These are phyloP conservation scores for Boletus reticulatus DNA, from an alignment of 768 basidiomycete species.

Conservation along the genomic window DNA sequence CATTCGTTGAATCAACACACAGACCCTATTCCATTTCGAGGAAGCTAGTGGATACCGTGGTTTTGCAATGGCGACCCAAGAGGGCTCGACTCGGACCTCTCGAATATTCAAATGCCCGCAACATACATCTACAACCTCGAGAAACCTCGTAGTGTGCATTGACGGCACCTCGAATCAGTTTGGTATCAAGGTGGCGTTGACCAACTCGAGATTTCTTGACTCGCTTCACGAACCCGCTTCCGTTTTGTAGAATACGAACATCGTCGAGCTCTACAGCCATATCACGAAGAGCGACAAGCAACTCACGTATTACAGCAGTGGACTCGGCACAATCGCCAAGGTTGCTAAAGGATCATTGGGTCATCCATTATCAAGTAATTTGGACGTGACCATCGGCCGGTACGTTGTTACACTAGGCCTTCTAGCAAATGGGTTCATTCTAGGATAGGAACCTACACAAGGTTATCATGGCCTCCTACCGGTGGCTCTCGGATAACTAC, in stretches of 20 bases:
- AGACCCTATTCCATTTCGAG: background rate
- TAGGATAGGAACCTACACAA: slow-evolving; percentile 34
- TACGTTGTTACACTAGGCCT: slow-evolving; percentile 10
- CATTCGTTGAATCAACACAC: background rate
- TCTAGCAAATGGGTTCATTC: background rate
- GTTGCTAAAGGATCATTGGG: slow-evolving; percentile 15
- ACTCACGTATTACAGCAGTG: slow-evolving; percentile 41
- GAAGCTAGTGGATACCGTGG: background rate
- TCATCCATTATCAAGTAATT: slow-evolving; percentile 21
- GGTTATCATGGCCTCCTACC: slow-evolving; percentile 36
- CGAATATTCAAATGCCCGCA: slow-evolving; percentile 4
- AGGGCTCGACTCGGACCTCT: background rate
- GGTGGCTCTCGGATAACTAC: slow-evolving; percentile 42
- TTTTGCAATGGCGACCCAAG: slow-evolving; percentile 6
- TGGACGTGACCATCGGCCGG: slow-evolving; percentile 40
- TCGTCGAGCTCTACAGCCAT: slow-evolving; percentile 39
- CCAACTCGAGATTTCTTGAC: background rate
- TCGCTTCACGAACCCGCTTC: background rate
- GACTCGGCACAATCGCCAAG: slow-evolving; percentile 36
- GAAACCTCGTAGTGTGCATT: slow-evolving; percentile 34
- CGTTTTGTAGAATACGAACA: slow-evolving; percentile 38
- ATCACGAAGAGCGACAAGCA: slow-evolving; percentile 34
- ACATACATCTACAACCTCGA: background rate
- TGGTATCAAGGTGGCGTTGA: slow-evolving; percentile 27
- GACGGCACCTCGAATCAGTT: slow-evolving; percentile 43